Percentiles rank a stretch among this genome's conserved stretches.
Conservation (phyloP, 257 asterid genomes). For the Petrea volubilis region DNA sequence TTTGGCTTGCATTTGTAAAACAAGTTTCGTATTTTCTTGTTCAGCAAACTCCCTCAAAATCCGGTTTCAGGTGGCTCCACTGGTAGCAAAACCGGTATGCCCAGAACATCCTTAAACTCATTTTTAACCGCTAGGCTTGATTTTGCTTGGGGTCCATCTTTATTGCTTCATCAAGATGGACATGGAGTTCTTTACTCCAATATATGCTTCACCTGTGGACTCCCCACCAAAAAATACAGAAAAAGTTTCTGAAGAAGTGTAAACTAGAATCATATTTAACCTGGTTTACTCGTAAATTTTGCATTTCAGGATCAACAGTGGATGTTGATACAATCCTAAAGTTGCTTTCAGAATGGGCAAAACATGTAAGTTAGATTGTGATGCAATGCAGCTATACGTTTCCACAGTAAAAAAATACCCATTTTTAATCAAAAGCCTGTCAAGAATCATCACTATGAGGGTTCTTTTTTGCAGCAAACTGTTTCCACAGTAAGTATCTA, state of each 20-base stretch:
- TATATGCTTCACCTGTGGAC: background rate
- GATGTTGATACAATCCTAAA: constrained; percentile 65
- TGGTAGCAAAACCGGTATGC: constrained; percentile 52
- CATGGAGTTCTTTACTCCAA: background rate
- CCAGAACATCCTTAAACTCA: constrained; percentile 18
- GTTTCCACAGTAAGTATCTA: too few relatives aligned
- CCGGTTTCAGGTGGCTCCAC: constrained; percentile 38
- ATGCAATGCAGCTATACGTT: constrained; percentile 9
- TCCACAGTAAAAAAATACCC: constrained; percentile 2
- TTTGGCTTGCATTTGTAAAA: constrained; percentile 5
- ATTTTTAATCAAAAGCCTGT: background rate
- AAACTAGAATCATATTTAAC: background rate
- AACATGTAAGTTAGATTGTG: constrained; percentile 49
- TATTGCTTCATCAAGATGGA: background rate
- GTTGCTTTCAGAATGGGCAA: constrained; percentile 81
- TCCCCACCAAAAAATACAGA: constrained; percentile 3
- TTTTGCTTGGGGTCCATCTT: constrained; percentile 6
- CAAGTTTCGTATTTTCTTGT: constrained; percentile 26
- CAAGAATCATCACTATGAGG: background rate
- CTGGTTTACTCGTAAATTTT: constrained; percentile 19
- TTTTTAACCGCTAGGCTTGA: background rate
- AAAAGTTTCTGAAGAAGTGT: background rate
- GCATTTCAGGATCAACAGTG: constrained; percentile 47
- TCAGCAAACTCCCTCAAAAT: constrained; percentile 58
- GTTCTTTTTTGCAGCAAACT: too few relatives aligned